Evolutionary conservation across 1,284 basidiomycete genomes (phyloP), one percentile per base, ranked within the genome.

Genomic region (Sporisorium iseilematis-ciliati): DNA sequence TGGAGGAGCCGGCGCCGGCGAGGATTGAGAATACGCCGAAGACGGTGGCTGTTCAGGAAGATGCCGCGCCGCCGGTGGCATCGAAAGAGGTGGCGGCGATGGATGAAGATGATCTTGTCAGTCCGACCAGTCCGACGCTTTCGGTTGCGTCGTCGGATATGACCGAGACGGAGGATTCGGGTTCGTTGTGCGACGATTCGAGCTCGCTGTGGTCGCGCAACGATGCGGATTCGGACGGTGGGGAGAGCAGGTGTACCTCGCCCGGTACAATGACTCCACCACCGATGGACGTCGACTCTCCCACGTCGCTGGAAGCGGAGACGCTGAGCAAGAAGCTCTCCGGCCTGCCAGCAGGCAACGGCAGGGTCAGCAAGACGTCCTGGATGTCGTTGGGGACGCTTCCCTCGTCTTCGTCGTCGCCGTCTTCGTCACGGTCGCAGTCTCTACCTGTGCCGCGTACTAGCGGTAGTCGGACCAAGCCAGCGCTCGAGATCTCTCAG

Each of bases 1-100:
- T 75, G 4, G 52, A 67, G 4, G 72, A 75, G 43, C 72, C 72
- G 1, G 72, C 72, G n/a, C 72, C 72, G 1, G 62, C 66, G 2
- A 59, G 66, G 18, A 58, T 71, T 46, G 50, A 60, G 18, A 50
- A 6, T 18, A 16, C 38, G 33, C 26, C 52, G 38, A 48, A 50
- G 14, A 18, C 54, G 2, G 20, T 51, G 2, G 20, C 46, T 21
- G 29, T 55, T 41, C 23, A 41, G 35, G n/a, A 51, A 10, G 49
- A 49, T 26, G 38, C n/a, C 18, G 11, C 1, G 16, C 40, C 42
- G n/a, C n/a, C n/a, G n/a, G n/a, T n/a, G 14, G 41, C 33, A 12
- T 16, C 35, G 4, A 29, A 10, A n/a, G 48, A 48, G 7, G 57
- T n/a, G 23, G 57, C 21, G 23, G 41, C 45, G 3, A 29, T 51